phyloP scores from a whole-genome alignment of 2,329 filamentous ascomycete genomes.

The Colletotrichum musicola region DNA sequence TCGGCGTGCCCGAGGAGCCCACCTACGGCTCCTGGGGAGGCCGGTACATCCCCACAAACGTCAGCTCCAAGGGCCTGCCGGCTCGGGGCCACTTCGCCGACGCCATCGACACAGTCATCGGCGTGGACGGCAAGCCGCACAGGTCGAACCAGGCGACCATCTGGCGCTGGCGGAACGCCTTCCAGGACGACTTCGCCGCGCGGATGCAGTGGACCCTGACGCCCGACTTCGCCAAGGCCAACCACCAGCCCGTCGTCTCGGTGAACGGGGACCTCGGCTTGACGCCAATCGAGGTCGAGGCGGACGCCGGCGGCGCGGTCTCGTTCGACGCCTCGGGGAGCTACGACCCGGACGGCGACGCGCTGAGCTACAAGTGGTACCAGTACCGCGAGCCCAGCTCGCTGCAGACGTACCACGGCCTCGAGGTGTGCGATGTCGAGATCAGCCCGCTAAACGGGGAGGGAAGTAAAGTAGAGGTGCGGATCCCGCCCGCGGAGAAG shows the following conservation, averaged over 20 bases:
- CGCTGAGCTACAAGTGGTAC: conserved; percentile 62
- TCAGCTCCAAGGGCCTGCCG: conserved; percentile 41
- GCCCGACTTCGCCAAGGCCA: conserved; percentile 48
- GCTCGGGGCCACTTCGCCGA: conserved; percentile 46
- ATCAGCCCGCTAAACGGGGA: conserved; percentile 44
- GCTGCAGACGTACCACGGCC: conserved; percentile 55
- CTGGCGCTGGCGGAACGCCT: conserved; percentile 57
- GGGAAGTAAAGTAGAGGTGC: conserved; percentile 34
- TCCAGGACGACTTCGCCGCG: conserved; percentile 57
- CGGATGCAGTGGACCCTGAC: conserved; percentile 54
- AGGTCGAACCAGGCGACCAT: conserved; percentile 51
- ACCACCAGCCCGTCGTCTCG: conserved; percentile 60
- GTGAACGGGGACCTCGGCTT: conserved; percentile 56
- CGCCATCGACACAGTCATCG: conserved; percentile 45
- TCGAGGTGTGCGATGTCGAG: conserved; percentile 54
- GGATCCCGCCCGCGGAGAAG: conserved; percentile 48
- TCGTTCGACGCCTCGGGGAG: conserved; percentile 58
- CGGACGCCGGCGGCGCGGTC: conserved; percentile 54
- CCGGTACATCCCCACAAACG: conserved; percentile 53
- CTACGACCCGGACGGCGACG: conserved; percentile 60
- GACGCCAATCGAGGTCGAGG: conserved; percentile 53
- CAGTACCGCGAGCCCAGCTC: conserved; percentile 57
- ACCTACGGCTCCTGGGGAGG: conserved; percentile 64
- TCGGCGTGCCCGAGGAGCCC: conserved; percentile 60
- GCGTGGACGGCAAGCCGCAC: conserved; percentile 45